These are phyloP conservation scores for Candida sojae DNA, from an alignment of 1,139 yeast genomes.

Conservation along the genomic window DNA sequence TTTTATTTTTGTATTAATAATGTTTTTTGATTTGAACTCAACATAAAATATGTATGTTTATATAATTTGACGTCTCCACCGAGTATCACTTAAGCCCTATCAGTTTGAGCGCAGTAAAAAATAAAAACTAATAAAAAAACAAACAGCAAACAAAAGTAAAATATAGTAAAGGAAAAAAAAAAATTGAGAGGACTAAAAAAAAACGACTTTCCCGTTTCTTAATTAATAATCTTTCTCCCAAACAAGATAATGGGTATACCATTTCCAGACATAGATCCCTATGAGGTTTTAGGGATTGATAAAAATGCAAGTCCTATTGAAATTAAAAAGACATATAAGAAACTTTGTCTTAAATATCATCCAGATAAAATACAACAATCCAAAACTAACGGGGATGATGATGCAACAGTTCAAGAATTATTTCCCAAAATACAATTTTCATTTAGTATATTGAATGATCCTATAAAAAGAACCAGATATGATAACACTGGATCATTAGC, in stretches of 20 bases:
- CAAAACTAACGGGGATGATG: conserved; percentile 24
- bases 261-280: conserved; percentile 66
- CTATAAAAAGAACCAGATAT: conserved; percentile 53
- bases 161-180: not conserved
- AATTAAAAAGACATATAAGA: conserved; percentile 72
- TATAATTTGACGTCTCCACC: no score
- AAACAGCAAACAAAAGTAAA: not conserved
- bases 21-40: not conserved
- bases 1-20: conserved; percentile 1
- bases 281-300: conserved; percentile 53
- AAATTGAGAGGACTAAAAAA: not conserved
- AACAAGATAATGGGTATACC: conserved; percentile 32
- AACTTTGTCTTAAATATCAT: conserved; percentile 67
- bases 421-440: conserved; percentile 79
- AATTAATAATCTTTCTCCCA: not conserved
- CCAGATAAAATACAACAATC: conserved; percentile 70
- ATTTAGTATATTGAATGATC: conserved; percentile 67
- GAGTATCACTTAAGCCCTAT: no score
- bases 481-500: conserved; percentile 70
- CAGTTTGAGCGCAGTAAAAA: no score
- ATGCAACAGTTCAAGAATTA: conserved; percentile 19
- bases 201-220: not conserved
- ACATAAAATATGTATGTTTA: no score
- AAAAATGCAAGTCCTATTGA: conserved; percentile 48
- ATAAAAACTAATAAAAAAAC: not conserved